Evolutionary conservation across 2,329 filamentous ascomycete species (phyloP), one percentile per base, ranked within the genome.

Genomic region (Podosphaera aphanis): DNA sequence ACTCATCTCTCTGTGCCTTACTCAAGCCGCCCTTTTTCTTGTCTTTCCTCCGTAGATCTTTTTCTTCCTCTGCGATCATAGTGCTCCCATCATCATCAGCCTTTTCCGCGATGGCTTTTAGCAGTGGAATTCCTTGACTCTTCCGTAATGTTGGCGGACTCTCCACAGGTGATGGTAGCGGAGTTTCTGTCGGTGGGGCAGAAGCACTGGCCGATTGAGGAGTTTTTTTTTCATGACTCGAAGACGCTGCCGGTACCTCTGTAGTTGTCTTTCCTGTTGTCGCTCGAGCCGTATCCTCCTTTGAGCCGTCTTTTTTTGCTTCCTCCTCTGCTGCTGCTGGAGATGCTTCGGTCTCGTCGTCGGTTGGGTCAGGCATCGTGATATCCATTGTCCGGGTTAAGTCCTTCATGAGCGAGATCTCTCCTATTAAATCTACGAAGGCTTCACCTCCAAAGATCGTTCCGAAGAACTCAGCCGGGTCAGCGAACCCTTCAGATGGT

Each of bases 361-460:
- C 75, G 53, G 81, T 79, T 56, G 84, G 83, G 61, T 76, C 77
- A 47, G 82, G 70, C 77, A 85, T 88, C 18, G 84, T 86, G 53
- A 98, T 95, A 57, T 98, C 90, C 88, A 98, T 95, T 39, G 86
- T 93, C 57, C 85, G 84, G 16, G 88, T 95, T 46, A 98, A 71
- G 59, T 98, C 90, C 67, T 94, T 95, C 83, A 98, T 94, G 48
- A 98, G 74, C 44, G 83, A 90, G 55, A 98, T 93, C 69, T 98
- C 90, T 53, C 90, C 90, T 58, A 98, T 95, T 70, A 90, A 84
- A 66, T 98, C 88, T 49, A 80, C 70, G 58, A 98, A 98, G 11
- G 88, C 85, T 56, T 94, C 88, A 49, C 90, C 90, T 55, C 90
- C 90, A 59, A 98, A 98, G 55, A 98, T 98, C 68, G 86, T 92